Base-by-base conservation (phyloP, 2,329 filamentous ascomycete genomes). In the Hymenoscyphus fructigenus region DNA sequence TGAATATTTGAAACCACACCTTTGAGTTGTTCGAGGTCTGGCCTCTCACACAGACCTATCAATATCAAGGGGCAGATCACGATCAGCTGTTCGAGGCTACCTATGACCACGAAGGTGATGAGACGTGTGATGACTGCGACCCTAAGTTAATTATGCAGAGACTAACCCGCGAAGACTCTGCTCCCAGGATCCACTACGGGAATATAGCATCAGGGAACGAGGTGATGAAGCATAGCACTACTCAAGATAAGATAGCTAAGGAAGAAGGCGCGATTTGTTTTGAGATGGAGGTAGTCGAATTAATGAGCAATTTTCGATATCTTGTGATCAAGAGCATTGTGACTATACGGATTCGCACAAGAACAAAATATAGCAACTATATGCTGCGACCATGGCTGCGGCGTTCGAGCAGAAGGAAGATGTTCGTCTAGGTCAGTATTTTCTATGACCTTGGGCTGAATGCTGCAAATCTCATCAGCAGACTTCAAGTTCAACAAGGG, bases 331-430 rank as follows among this genome's bases (percentile, higher is more conserved):
- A 66, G 32, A 66, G 68, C 5, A 68, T 69, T 65, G 60, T 41
- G 66, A 69, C 36, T 69, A 68, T 36, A 36, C 61, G 2, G 66
- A 66, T 63, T 65, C 65, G 2, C 66, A 68, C 50, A 66, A 64
- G 53, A 59, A 64, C 32, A 61, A 65, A 15, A 29, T 23, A 17
- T 68, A 65, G 66, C 66, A 68, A 12, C n/a, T 5, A 9, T 67
- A 68, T 60, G 66, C 66, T 2, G 66, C 66, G 2, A 38, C 62
- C 5, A 59, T 44, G 7, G 66, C 66, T 20, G 66, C 66, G 0
- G 66, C 65, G 28, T 65, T 58, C 55, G 60, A n/a, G n/a, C n/a
- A n/a, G n/a, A n/a, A n/a, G n/a, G n/a, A n/a, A n/a, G n/a, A n/a
- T n/a, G n/a, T n/a, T n/a, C n/a, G n/a, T n/a, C n/a, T n/a, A n/a